These are phyloP conservation scores for Geotrichum bryndzae DNA, from an alignment of 1,139 yeast species.

Conservation along the genomic window DNA sequence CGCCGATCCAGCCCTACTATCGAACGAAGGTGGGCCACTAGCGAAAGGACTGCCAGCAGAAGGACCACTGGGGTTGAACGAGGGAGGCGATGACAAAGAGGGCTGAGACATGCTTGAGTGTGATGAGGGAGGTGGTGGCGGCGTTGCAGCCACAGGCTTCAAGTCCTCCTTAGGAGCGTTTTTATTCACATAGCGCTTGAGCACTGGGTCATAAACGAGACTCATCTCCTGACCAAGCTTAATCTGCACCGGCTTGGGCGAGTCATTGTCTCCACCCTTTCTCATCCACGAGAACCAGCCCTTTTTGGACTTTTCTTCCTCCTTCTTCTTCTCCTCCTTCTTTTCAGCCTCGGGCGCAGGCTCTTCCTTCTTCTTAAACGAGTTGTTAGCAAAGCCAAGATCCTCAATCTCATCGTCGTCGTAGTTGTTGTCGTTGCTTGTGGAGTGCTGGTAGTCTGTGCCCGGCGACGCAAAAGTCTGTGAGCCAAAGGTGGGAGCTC, in stretches of 20 bases:
- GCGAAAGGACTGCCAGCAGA: neutral
- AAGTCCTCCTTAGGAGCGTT: conserved; percentile 72
- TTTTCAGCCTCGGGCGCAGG: conserved; percentile 13
- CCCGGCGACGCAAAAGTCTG: neutral
- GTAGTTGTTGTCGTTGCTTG: neutral
- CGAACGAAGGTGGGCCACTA: neutral
- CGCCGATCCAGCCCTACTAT: neutral
- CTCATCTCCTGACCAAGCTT: conserved; percentile 76
- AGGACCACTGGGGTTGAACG: conserved; percentile 18
- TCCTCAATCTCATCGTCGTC: conserved; percentile 38
- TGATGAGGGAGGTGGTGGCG: conserved; percentile 29
- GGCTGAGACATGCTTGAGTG: conserved; percentile 21
- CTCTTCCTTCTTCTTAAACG: conserved; percentile 13
- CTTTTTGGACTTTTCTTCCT: neutral
- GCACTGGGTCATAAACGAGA: conserved; percentile 75
- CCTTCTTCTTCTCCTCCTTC: conserved; percentile 23
- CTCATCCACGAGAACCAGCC: conserved; percentile 51
- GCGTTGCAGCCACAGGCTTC: conserved; percentile 65
- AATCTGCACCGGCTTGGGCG: conserved; percentile 73
- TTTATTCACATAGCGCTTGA: conserved; percentile 82
- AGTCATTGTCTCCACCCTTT: conserved; percentile 37
- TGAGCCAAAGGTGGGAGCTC: conserved; percentile 11
- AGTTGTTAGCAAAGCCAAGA: conserved; percentile 27
- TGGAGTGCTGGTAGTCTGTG: neutral
- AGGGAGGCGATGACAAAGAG: conserved; percentile 20